Evolutionary conservation across 352 stramenopile genomes (phyloP).

Genomic region (Phytopythium helicoides): DNA sequence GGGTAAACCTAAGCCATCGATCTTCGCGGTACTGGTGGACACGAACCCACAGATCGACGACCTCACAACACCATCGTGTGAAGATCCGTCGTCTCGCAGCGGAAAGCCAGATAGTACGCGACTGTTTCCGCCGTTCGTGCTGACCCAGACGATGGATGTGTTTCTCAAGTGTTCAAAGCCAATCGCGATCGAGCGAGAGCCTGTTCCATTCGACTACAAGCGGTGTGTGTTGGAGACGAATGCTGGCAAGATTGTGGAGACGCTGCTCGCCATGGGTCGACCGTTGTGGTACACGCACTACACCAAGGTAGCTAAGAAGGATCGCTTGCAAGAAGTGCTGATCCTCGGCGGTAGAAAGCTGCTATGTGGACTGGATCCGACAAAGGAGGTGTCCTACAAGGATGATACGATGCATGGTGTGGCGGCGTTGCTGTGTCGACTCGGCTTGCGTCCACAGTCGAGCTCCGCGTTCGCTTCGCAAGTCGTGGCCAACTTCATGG

Average conservation of each 20-base stretch:
- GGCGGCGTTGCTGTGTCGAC: slow-evolving; percentile 19
- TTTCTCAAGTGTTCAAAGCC: background rate
- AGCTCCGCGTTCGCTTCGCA: slow-evolving; percentile 13
- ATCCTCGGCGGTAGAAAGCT: slow-evolving; percentile 8
- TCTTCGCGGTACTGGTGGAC: slow-evolving; percentile 6
- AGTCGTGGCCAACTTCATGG: slow-evolving; percentile 25
- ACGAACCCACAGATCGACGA: slow-evolving; percentile 1
- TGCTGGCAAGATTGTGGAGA: background rate
- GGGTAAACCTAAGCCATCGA: background rate
- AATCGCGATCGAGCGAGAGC: background rate
- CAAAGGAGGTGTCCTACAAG: background rate
- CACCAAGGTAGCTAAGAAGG: background rate
- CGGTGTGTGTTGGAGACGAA: background rate
- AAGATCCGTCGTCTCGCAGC: background rate
- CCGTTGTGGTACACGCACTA: slow-evolving; percentile 4
- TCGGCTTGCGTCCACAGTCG: slow-evolving; percentile 17
- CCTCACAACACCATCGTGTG: background rate
- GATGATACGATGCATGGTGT: slow-evolving; percentile 15
- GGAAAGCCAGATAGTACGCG: background rate
- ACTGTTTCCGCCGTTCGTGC: slow-evolving; percentile 7
- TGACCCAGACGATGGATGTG: slow-evolving; percentile 6
- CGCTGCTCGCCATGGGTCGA: slow-evolving; percentile 5
- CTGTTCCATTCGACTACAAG: background rate
- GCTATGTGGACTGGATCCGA: slow-evolving; percentile 1
- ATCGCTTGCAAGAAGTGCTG: background rate